Evolutionary conservation across 2,329 filamentous ascomycete species (phyloP).

Genomic region (Ascochyta clinopodiicola): DNA sequence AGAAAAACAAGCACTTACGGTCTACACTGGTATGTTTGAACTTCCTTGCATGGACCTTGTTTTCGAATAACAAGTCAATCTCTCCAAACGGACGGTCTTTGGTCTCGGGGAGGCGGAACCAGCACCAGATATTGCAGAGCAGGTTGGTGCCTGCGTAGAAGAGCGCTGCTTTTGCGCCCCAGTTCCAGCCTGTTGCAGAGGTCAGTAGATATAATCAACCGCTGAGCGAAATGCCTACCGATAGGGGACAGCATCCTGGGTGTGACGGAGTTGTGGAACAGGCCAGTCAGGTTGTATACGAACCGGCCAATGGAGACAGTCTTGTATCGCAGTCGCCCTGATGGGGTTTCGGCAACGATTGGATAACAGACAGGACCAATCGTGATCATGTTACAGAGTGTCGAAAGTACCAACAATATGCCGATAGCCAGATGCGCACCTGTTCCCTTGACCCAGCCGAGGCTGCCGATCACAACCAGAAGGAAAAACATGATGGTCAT

Average conservation of each 20-base stretch:
- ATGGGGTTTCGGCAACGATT: slow-evolving; percentile 1
- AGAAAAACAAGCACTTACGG: neutral
- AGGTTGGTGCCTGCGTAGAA: neutral
- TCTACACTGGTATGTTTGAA: neutral
- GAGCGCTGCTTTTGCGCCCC: neutral
- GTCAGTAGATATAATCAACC: neutral
- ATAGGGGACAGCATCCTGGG: slow-evolving; percentile 1
- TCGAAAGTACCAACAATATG: slow-evolving; percentile 1
- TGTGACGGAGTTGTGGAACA: slow-evolving; percentile 4
- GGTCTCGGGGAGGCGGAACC: too few relatives aligned
- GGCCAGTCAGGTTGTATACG: neutral
- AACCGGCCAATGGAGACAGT: neutral
- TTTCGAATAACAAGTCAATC: too few relatives aligned
- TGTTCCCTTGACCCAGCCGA: neutral
- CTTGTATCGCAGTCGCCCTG: neutral
- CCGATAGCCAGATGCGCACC: neutral
- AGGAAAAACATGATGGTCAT: slow-evolving; percentile 1
- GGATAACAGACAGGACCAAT: slow-evolving; percentile 1
- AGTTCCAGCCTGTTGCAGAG: neutral
- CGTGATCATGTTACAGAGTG: slow-evolving; percentile 1
- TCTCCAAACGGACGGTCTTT: too few relatives aligned
- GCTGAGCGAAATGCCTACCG: neutral
- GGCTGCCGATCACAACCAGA: neutral
- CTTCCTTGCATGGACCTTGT: too few relatives aligned
- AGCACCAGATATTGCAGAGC: slow-evolving; percentile 1